Evolutionary conservation across 2,329 filamentous ascomycete genomes (phyloP).

Genomic region (Grosmannia serpens): DNA sequence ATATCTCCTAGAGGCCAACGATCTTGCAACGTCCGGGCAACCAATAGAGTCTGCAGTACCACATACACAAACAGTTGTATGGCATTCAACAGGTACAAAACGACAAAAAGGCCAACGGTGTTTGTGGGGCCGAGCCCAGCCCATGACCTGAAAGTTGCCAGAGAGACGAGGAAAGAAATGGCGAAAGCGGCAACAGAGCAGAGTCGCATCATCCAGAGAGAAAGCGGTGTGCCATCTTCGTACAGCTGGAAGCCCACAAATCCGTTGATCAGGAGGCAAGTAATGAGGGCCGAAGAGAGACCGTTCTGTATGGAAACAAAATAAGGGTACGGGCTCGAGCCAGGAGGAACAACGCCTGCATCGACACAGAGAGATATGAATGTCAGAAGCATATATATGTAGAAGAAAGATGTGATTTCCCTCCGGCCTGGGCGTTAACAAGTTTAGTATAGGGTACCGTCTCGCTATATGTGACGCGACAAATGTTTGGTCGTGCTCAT

Average conservation of each 20-base stretch:
- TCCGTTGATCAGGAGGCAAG: constrained; percentile 86
- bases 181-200: constrained; percentile 72
- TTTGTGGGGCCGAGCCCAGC: constrained; percentile 75
- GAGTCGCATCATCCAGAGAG: constrained; percentile 81
- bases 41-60: constrained; percentile 76
- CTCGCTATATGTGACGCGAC: background rate
- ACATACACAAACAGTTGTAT: constrained; percentile 79
- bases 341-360: constrained; percentile 80
- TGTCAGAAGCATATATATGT: constrained; percentile 85
- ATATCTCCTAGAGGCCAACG: constrained; percentile 94
- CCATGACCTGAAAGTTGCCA: constrained; percentile 90
- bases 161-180: constrained; percentile 74
- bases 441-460: background rate
- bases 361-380: constrained; percentile 84
- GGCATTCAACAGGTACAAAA: constrained; percentile 84
- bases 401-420: constrained; percentile 83
- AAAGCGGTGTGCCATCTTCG: constrained; percentile 88
- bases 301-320: constrained; percentile 84
- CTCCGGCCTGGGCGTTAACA: constrained; percentile 37
- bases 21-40: constrained; percentile 82
- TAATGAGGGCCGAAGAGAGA: constrained; percentile 72
- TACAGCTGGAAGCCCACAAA: constrained; percentile 98
- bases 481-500: background rate
- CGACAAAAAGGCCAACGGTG: constrained; percentile 80
- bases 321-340: constrained; percentile 72